phyloP scores from a whole-genome alignment of 2,329 filamentous ascomycete species.

The Gremmenia infestans region DNA sequence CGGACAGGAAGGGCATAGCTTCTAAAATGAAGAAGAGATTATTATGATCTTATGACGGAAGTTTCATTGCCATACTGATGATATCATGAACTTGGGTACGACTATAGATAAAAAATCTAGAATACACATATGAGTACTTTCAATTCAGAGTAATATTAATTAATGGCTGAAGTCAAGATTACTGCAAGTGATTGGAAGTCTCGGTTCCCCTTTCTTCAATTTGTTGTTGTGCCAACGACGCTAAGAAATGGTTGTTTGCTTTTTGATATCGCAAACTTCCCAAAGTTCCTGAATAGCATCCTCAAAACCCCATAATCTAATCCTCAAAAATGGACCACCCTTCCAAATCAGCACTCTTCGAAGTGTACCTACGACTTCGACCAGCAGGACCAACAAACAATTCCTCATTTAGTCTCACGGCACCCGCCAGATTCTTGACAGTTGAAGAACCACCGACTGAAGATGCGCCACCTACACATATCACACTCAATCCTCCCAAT shows the following conservation, averaged over 20 bases:
- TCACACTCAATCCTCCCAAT: slow-evolving; percentile 73
- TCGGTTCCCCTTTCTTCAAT: too few relatives aligned
- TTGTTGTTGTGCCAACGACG: slow-evolving; percentile 1
- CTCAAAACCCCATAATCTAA: slow-evolving; percentile 61
- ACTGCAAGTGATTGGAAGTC: too few relatives aligned
- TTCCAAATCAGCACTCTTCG: slow-evolving; percentile 63
- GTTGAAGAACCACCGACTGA: slow-evolving; percentile 57
- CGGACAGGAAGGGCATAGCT: neutral
- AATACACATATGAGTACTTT: neutral
- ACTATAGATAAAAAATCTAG: neutral
- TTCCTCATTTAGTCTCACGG: slow-evolving; percentile 34
- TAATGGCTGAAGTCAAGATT: too few relatives aligned
- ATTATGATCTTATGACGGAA: neutral
- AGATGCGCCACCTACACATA: slow-evolving; percentile 56
- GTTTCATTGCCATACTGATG: neutral
- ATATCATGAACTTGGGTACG: slow-evolving; percentile 1
- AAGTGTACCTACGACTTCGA: slow-evolving; percentile 83
- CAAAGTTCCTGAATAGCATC: slow-evolving; percentile 33
- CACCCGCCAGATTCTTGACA: slow-evolving; percentile 66
- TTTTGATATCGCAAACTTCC: neutral
- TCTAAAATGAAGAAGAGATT: slow-evolving; percentile 4
- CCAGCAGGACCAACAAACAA: slow-evolving; percentile 47
- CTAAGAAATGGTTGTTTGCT: neutral
- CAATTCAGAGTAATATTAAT: neutral
- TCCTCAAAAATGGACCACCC: slow-evolving; percentile 41